phyloP scores from a whole-genome alignment of 1,284 basidiomycete genomes.

The Megacollybia platyphylla region DNA sequence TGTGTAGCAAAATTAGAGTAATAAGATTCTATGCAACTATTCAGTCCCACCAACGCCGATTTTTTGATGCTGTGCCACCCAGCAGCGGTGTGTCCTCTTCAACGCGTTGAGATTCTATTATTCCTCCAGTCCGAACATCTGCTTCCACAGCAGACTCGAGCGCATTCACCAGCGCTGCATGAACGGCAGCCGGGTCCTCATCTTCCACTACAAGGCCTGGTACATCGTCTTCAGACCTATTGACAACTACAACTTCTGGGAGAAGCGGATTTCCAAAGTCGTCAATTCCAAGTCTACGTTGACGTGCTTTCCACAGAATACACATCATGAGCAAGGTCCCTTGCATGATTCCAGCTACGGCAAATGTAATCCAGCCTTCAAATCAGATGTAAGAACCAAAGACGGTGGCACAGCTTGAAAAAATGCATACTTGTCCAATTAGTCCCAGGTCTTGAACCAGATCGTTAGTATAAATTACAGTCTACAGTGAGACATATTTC shows the following conservation, averaged over 20 bases:
- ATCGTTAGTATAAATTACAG: not conserved
- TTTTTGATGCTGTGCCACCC: not conserved
- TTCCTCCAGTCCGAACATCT: constrained; percentile 10
- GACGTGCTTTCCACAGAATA: constrained; percentile 67
- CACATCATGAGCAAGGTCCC: constrained; percentile 73
- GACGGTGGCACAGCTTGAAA: not conserved
- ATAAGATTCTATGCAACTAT: not conserved
- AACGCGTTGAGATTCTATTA: not conserved
- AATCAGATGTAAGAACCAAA: constrained; percentile 1
- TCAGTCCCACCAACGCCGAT: not conserved
- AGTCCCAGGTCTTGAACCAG: constrained; percentile 47
- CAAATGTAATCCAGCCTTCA: constrained; percentile 76
- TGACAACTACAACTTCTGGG: not conserved
- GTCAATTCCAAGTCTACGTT: constrained; percentile 70
- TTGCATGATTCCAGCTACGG: constrained; percentile 83
- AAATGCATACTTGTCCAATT: constrained; percentile 69
- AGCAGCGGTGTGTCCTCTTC: constrained; percentile 3
- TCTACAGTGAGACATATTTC: constrained; percentile 11
- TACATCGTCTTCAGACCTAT: constrained; percentile 7
- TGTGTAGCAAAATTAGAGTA: not conserved
- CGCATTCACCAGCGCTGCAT: constrained; percentile 12
- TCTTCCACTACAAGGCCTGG: constrained; percentile 13
- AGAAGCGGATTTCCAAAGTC: constrained; percentile 75
- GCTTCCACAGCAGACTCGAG: constrained; percentile 13
- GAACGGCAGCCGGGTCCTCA: constrained; percentile 11